Conservation (phyloP, 306 rosid species). For the Styphnolobium japonicum region DNA sequence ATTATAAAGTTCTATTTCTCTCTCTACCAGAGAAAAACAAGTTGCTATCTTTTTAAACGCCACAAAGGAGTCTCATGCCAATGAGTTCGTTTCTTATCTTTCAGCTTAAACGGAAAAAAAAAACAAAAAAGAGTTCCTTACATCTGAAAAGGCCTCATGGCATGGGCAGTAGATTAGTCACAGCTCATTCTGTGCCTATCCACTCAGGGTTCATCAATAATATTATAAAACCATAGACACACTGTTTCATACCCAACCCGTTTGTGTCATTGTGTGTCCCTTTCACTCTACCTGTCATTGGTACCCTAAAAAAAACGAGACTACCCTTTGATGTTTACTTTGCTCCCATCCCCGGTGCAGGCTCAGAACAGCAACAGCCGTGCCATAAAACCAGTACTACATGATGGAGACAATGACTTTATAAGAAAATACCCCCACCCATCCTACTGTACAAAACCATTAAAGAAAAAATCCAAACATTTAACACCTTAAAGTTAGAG, state of each 20-base stretch:
- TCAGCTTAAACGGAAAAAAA: background rate
- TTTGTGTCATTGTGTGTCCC: constrained; percentile 33
- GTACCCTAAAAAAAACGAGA: background rate
- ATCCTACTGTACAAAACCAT: constrained; percentile 65
- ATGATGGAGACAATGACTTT: constrained; percentile 27
- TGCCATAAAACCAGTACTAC: constrained; percentile 37
- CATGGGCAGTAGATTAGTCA: constrained; percentile 19
- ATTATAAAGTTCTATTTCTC: background rate
- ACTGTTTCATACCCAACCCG: constrained; percentile 23
- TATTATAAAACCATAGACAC: constrained; percentile 13
- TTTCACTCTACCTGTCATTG: constrained; percentile 24
- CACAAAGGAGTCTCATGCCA: background rate
- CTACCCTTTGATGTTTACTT: constrained; percentile 27
- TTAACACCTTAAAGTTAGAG: constrained; percentile 46
- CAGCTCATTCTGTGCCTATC: constrained; percentile 24
- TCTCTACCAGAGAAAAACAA: background rate
- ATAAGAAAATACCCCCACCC: constrained; percentile 41
- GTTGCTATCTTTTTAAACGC: background rate
- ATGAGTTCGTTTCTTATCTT: background rate
- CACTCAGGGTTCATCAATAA: constrained; percentile 6
- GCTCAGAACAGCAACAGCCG: constrained; percentile 31
- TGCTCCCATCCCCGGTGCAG: constrained; percentile 17
- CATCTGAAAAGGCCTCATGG: background rate
- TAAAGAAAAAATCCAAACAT: constrained; percentile 32
- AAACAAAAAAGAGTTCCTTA: background rate